A percentile compares a stretch with the other conserved stretches of the same genome.
phyloP scores from a whole-genome alignment of 2,329 filamentous ascomycete species.

The Chaetomium strumarium region DNA sequence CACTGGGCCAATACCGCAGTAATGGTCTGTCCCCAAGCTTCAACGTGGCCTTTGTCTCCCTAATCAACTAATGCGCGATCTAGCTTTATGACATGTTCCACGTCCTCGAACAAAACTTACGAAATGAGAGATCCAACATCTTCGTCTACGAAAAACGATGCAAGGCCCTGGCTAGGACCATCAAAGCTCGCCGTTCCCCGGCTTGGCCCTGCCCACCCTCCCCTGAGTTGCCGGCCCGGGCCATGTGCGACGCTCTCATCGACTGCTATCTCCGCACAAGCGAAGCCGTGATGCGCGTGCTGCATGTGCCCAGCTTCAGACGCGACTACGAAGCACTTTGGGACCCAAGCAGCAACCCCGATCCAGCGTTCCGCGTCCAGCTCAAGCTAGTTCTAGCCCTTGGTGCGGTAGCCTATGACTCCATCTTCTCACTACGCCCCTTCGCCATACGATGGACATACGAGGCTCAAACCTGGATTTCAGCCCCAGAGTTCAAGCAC shows the following conservation, averaged over 20 bases:
- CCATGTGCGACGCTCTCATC: conserved; percentile 42
- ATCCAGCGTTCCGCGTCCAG: conserved; percentile 46
- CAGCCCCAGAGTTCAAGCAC: conserved; percentile 48
- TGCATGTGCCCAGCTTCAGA: conserved; percentile 47
- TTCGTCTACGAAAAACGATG: conserved; percentile 39
- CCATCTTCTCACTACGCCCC: conserved; percentile 42
- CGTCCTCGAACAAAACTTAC: conserved; percentile 36
- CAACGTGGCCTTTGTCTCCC: neutral
- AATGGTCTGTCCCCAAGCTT: conserved; percentile 32
- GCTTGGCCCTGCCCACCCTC: conserved; percentile 41
- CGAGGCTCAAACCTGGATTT: conserved; percentile 50
- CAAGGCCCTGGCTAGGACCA: conserved; percentile 46
- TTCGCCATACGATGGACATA: conserved; percentile 52
- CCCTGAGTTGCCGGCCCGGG: conserved; percentile 40
- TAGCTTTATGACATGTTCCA: conserved; percentile 41
- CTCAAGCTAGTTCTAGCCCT: conserved; percentile 54
- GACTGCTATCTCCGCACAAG: conserved; percentile 41
- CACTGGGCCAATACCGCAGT: conserved; percentile 49
- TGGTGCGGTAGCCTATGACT: conserved; percentile 46
- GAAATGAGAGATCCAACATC: conserved; percentile 34
- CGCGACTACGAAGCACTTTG: conserved; percentile 47
- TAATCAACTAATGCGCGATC: neutral
- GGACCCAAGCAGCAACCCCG: conserved; percentile 26
- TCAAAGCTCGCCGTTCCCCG: conserved; percentile 47
- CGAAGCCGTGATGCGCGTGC: conserved; percentile 43